Conservation (phyloP, 1,284 basidiomycete genomes). For the Laetiporus sulphureus region DNA sequence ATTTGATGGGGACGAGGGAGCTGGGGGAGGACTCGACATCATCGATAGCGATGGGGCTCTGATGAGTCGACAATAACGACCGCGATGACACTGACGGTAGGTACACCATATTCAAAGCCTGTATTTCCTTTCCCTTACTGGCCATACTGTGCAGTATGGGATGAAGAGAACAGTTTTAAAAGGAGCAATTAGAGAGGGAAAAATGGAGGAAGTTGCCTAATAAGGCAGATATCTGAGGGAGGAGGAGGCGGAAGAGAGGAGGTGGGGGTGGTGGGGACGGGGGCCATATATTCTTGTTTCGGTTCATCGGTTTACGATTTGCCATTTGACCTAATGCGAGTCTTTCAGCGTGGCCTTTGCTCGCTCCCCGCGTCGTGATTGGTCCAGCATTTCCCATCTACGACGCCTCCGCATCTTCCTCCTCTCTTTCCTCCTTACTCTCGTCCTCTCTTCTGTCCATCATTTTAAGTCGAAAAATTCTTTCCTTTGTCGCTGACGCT, state of each 20-base stretch:
- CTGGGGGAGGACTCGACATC: constrained; percentile 10
- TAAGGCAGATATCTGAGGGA: constrained; percentile 23
- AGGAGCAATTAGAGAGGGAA: constrained; percentile 10
- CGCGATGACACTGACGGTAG: constrained; percentile 9
- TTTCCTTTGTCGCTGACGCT: too few relatives aligned
- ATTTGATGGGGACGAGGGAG: constrained; percentile 9
- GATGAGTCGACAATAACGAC: constrained; percentile 22
- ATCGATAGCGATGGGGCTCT: constrained; percentile 22
- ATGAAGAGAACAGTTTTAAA: constrained; percentile 8
- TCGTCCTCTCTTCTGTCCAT: too few relatives aligned
- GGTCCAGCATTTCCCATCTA: constrained; percentile 29
- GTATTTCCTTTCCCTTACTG: constrained; percentile 17
- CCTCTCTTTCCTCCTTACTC: constrained; percentile 1
- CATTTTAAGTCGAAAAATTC: too few relatives aligned
- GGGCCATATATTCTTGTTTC: constrained; percentile 15
- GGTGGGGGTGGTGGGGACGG: constrained; percentile 14
- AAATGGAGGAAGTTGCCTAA: constrained; percentile 23
- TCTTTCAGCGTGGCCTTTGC: constrained; percentile 19
- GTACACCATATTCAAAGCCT: neutral
- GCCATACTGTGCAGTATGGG: constrained; percentile 9
- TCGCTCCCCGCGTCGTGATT: constrained; percentile 19
- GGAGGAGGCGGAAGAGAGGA: constrained; percentile 16
- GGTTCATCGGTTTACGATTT: constrained; percentile 16
- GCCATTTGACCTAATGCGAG: constrained; percentile 18
- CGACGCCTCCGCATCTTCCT: constrained; percentile 14